Evolutionary conservation across 2,329 filamentous ascomycete genomes (phyloP), one percentile per base, ranked within the genome.

Genomic region (Geosmithia morbida): DNA sequence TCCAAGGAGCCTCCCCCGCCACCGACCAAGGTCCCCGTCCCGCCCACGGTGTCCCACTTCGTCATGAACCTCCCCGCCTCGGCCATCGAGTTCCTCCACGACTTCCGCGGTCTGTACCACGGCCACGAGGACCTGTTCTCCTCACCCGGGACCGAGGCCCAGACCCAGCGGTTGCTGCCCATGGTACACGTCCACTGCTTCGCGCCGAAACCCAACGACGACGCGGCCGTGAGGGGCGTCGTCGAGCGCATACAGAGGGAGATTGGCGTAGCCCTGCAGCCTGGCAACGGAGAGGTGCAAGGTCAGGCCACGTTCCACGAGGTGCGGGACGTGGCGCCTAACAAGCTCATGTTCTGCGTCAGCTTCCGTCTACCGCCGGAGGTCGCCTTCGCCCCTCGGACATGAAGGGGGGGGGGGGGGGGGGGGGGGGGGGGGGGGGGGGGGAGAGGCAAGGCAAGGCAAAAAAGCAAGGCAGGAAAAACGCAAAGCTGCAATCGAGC

Each of bases 21-120:
- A 47, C 61, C 63, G 20, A 55, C 56, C 52, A 64, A 57, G 51
- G 59, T 79, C 26, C 67, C 70, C 11, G 71, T 88, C 43, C 90
- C 90, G 2, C 73, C 74, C 2, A 81, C 82, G 39, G 86, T 97
- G 60, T 75, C 81, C n/a, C 92, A 97, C 68, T 98, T 89, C 62
- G 85, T 97, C 54, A 96, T 98, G 87, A 98, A 98, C 65, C 81
- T 98, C 16, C 92, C 92, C 1, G 92, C 89, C 1, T 85, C 81
- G 1, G 90, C 92, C 1, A 82, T 92, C 50, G 81, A 85, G 49
- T 98, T 98, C 61, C 72, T 96, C 19, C 69, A 71, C 48, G 64
- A 66, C 55, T 67, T 57, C 55, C 77, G 80, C 18, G 90, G 92
- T 4, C 65, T 95, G 16, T 97, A 96, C 60, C 67, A 75, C n/a